A percentile compares a stretch with the other conserved stretches of the same genome.
Evolutionary conservation across 352 stramenopile species (phyloP).

Genomic region (Phytopythium ostracodes): DNA sequence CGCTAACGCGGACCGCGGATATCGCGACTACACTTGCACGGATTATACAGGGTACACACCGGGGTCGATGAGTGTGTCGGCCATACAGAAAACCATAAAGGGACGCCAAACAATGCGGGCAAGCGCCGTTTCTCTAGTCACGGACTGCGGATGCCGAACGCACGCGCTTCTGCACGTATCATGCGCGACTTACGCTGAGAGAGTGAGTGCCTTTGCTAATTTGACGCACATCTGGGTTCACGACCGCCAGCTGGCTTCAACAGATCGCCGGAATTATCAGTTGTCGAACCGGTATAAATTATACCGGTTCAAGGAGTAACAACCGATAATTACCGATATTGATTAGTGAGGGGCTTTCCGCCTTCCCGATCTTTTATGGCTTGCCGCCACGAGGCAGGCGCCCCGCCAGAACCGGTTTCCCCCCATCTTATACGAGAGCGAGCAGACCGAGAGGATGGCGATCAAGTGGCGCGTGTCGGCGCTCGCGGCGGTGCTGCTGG

Average conservation of each 20-base stretch:
- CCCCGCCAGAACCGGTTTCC: not conserved
- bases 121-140: not conserved
- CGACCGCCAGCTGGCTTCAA: not conserved
- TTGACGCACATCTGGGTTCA: not conserved
- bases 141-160: not conserved
- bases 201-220: too few relatives aligned
- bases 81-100: too few relatives aligned
- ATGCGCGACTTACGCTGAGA: not conserved
- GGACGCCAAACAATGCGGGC: too few relatives aligned
- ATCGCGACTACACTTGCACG: not conserved
- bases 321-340: not conserved
- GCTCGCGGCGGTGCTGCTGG: constrained; percentile 25
- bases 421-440: not conserved
- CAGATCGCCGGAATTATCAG: too few relatives aligned
- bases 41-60: not conserved
- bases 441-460: constrained; percentile 28
- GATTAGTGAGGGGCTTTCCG: not conserved
- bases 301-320: not conserved
- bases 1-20: not conserved
- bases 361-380: not conserved
- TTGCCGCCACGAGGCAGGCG: not conserved
- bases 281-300: not conserved
- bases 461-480: constrained; percentile 39
- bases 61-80: not conserved
- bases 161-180: constrained; percentile 1